phyloP scores from a whole-genome alignment of 495 filamentous ascomycete species.

The Neurospora tetraspora region DNA sequence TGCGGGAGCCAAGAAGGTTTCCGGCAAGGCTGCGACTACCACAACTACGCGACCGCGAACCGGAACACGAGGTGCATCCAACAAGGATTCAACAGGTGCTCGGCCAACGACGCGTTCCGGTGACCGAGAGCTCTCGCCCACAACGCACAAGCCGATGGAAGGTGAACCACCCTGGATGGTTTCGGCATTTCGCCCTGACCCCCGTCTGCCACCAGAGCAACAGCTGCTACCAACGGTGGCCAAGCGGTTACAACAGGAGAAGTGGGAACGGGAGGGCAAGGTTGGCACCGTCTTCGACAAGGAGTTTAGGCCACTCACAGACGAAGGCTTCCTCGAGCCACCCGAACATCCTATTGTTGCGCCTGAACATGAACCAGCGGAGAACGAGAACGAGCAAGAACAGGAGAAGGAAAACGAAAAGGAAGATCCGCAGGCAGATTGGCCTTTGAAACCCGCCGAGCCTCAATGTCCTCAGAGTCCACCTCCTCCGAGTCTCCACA shows the following conservation, averaged over 20 bases:
- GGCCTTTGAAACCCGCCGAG: slow-evolving; percentile 32
- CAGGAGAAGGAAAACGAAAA: slow-evolving; percentile 27
- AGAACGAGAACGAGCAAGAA: slow-evolving; percentile 14
- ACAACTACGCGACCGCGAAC: slow-evolving; percentile 44
- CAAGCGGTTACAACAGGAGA: slow-evolving; percentile 82
- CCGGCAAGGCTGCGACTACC: slow-evolving; percentile 30
- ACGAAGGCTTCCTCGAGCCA: slow-evolving; percentile 38
- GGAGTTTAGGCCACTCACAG: slow-evolving; percentile 68
- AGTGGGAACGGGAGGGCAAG: slow-evolving; percentile 86
- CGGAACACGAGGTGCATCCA: slow-evolving; percentile 43
- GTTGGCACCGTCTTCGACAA: slow-evolving; percentile 72
- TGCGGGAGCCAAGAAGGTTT: slow-evolving; percentile 28
- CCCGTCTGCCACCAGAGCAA: slow-evolving; percentile 85
- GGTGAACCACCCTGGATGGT: slow-evolving; percentile 95
- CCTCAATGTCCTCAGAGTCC: slow-evolving; percentile 15
- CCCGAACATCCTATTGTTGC: slow-evolving; percentile 22
- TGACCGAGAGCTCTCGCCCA: slow-evolving; percentile 37
- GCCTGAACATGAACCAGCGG: slow-evolving; percentile 4
- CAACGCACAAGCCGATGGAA: slow-evolving; percentile 61
- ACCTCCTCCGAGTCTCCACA: background rate
- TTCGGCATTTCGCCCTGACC: slow-evolving; percentile 91
- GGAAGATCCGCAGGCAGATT: slow-evolving; percentile 30
- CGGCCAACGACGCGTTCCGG: slow-evolving; percentile 44
- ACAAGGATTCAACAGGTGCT: slow-evolving; percentile 43
- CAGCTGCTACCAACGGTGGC: slow-evolving; percentile 93